These are phyloP conservation scores for Fusarium albidum DNA, from an alignment of 2,329 filamentous ascomycete species.

Conservation along the genomic window DNA sequence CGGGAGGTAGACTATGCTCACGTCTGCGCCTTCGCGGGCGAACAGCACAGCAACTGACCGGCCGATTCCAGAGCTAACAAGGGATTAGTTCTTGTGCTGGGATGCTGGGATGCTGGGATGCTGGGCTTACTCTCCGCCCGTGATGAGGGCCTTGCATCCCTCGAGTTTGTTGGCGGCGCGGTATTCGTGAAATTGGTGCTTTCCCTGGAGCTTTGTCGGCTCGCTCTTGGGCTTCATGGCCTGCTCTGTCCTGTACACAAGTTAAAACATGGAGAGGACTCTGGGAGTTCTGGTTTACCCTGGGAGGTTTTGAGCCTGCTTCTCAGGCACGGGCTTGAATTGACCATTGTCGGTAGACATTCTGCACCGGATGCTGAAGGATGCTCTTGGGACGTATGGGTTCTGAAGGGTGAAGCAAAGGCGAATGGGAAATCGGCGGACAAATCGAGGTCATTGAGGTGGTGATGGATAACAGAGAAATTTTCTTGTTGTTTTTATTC, in stretches of 20 bases:
- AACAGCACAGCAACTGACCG: constrained; percentile 63
- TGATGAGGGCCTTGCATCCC: constrained; percentile 61
- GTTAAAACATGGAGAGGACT: not conserved
- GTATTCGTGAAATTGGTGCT: constrained; percentile 48
- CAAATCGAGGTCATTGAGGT: not conserved
- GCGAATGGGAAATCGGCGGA: not conserved
- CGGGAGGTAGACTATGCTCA: constrained; percentile 63
- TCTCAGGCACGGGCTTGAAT: constrained; percentile 46
- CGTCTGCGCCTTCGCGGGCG: constrained; percentile 65
- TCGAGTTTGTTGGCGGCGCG: constrained; percentile 57
- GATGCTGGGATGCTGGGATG: too few relatives aligned
- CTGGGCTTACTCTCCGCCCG: constrained; percentile 65
- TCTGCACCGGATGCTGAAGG: not conserved
- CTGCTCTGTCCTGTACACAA: constrained; percentile 43
- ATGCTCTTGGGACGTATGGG: not conserved
- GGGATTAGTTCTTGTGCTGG: too few relatives aligned
- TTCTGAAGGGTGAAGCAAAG: not conserved
- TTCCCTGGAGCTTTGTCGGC: constrained; percentile 51
- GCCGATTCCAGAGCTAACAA: constrained; percentile 65
- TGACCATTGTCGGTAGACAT: constrained; percentile 40
- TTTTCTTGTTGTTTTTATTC: too few relatives aligned
- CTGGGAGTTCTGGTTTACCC: constrained; percentile 38
- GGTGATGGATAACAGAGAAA: too few relatives aligned
- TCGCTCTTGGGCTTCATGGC: constrained; percentile 51
- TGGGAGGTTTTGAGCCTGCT: constrained; percentile 49